Evolutionary conservation across 2,329 filamentous ascomycete species (phyloP).

Genomic region (Trichoderma asperellum): DNA sequence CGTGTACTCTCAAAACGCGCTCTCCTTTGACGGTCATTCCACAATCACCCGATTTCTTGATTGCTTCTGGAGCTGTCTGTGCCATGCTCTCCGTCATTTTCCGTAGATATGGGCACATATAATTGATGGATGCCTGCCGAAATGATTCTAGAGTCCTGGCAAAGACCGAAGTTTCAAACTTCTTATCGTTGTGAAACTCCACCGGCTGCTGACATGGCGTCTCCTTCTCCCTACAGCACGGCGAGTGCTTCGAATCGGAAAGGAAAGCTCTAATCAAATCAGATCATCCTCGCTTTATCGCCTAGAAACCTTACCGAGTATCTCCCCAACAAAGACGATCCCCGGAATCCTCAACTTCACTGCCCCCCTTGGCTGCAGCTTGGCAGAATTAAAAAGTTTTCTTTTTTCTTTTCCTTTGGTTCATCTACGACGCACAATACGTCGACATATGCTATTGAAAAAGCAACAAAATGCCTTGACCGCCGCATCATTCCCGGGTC

Average conservation of each 20-base stretch:
- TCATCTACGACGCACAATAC: conserved; percentile 20
- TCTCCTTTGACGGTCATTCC: not conserved
- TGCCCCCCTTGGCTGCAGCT: not conserved
- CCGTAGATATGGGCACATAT: conserved; percentile 22
- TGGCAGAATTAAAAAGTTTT: conserved; percentile 9
- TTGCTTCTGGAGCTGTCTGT: not conserved
- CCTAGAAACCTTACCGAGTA: not conserved
- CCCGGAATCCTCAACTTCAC: not conserved
- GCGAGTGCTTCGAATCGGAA: not conserved
- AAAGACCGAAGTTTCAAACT: not conserved
- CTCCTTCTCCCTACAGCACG: not conserved
- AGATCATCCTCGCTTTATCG: not conserved
- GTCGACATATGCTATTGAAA: conserved; percentile 21
- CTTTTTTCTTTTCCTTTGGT: conserved; percentile 3
- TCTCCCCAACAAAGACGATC: not conserved
- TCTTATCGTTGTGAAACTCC: conserved; percentile 12
- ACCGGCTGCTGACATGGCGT: conserved; percentile 10
- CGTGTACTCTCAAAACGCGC: not conserved
- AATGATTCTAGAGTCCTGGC: not conserved
- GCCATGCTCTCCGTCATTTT: not conserved
- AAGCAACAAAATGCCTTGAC: conserved; percentile 26
- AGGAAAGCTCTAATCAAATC: conserved; percentile 3
- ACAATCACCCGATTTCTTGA: conserved; percentile 20
- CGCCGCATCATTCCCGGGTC: conserved; percentile 13
- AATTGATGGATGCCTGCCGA: conserved; percentile 6